Base-by-base conservation (phyloP, 495 filamentous ascomycete species). In the Aspergillus incahuasiensis region DNA sequence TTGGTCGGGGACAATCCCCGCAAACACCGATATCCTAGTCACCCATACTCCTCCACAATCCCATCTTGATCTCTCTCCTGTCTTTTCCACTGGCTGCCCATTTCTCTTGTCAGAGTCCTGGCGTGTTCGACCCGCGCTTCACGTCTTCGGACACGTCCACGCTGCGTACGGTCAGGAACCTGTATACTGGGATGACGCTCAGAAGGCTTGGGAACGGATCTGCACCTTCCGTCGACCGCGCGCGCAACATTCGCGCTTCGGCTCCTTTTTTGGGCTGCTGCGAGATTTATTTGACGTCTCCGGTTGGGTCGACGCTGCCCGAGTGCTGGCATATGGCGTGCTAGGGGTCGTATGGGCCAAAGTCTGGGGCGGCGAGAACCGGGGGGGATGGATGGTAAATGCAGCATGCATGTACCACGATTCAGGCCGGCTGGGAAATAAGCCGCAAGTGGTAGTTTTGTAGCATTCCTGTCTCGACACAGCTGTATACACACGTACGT, bases 71-170 rank as follows among this genome's bases (percentile, higher is more conserved):
- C 67, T 87, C 13, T 74, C 71, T 30, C 75, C 74, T 5, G 52
- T 70, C 48, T 76, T 66, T 49, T 83, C 77, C 0, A 75, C 89
- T 48, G 92, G 92, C 24, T 95, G 90, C 63, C 82, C 86, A 18
- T 82, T 77, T 28, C 80, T 97, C 2, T 78, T 92, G 1, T 71
- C 79, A 16, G 90, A 95, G 57, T 62, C 90, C 25, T 94, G 90
- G 89, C 79, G 82, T 22, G 83, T 94, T 18, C 84, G 82, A 54
- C 92, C 92, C 3, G 73, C 74, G 28, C 72, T 97, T 11, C 92
- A 97, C 68, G 79, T 96, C 53, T 96, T 95, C 70, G 92, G 92
- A 5, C 94, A 97, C 66, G 78, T 95, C 22, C 94, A 97, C 70
- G 84, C 72, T 34, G 79, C 77, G 6, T 74, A 80, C 42, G 84